A percentile compares a stretch with the other conserved stretches of the same genome.
Evolutionary conservation across 2,329 filamentous ascomycete genomes (phyloP).

Genomic region (Aspergillus pseudonomiae): DNA sequence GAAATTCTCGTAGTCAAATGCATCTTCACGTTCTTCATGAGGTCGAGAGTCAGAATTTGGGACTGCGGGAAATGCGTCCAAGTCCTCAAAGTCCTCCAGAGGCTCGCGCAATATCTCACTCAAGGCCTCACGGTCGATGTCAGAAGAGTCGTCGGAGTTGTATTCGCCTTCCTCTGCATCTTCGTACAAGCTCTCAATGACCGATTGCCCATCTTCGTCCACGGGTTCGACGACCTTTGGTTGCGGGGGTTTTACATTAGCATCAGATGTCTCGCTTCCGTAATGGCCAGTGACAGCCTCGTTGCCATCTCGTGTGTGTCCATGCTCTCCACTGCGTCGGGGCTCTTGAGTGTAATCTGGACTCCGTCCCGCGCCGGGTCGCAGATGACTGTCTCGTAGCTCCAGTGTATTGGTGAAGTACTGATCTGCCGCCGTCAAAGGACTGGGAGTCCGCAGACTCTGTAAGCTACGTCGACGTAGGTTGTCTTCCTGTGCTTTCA

Average conservation of each 20-base stretch:
- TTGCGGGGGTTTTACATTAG: neutral
- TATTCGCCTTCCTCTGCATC: conserved; percentile 47
- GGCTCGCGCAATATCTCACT: conserved; percentile 54
- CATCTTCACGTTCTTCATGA: conserved; percentile 91
- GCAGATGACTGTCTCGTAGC: conserved; percentile 37
- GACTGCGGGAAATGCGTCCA: conserved; percentile 37
- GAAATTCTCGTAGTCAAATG: conserved; percentile 96
- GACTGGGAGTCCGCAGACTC: conserved; percentile 74
- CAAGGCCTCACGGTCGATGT: conserved; percentile 67
- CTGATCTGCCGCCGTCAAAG: conserved; percentile 73
- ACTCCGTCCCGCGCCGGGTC: conserved; percentile 41
- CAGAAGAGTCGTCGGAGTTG: conserved; percentile 32
- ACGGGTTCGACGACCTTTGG: conserved; percentile 13
- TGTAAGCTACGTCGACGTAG: conserved; percentile 76
- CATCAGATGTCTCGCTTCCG: conserved; percentile 8
- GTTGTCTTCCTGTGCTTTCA: conserved; percentile 77
- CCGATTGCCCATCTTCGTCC: conserved; percentile 34
- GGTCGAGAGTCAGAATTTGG: conserved; percentile 63
- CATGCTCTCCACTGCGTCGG: conserved; percentile 25
- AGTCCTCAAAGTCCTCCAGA: conserved; percentile 41
- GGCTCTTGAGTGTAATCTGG: conserved; percentile 29
- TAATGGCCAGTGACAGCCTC: conserved; percentile 11
- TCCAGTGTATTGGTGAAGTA: conserved; percentile 52
- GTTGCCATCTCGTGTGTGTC: conserved; percentile 14
- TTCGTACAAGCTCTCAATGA: conserved; percentile 44